Conservation (phyloP, 495 filamentous ascomycete species). For the Haplographium delicatum region DNA sequence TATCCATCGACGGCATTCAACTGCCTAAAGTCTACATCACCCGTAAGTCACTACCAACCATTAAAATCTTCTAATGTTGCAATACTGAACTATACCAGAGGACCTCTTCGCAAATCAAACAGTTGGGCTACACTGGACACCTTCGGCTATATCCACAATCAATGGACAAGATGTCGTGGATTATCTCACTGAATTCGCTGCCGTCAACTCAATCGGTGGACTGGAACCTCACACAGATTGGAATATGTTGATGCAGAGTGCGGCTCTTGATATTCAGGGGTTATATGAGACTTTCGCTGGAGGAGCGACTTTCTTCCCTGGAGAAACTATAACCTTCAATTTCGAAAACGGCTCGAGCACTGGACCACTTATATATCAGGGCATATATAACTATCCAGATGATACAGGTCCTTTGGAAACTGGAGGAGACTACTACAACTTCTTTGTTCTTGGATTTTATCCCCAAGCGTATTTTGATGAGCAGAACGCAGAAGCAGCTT, state of each 20-base stretch:
- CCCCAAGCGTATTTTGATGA: conserved; percentile 26
- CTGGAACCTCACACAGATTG: conserved; percentile 46
- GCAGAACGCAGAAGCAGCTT: conserved; percentile 4
- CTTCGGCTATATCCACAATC: conserved; percentile 41
- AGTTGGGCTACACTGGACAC: conserved; percentile 18
- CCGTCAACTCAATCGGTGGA: conserved; percentile 32
- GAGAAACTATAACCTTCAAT: conserved; percentile 36
- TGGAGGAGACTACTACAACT: conserved; percentile 46
- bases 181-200: conserved; percentile 39
- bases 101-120: not conserved
- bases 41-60: not conserved
- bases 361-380: conserved; percentile 17
- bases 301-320: conserved; percentile 42
- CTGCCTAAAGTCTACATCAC: conserved; percentile 39
- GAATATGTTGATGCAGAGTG: conserved; percentile 44
- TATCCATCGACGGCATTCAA: conserved; percentile 45
- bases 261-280: conserved; percentile 38
- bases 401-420: conserved; percentile 39
- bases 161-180: conserved; percentile 36
- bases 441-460: conserved; percentile 39
- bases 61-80: not conserved
- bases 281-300: conserved; percentile 32
- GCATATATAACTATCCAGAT: conserved; percentile 30
- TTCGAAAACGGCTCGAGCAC: conserved; percentile 35
- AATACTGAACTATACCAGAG: not conserved